A percentile compares a stretch with the other conserved stretches of the same genome.
phyloP scores from a whole-genome alignment of 208 protist species.

The Wallacemonas sp. region DNA sequence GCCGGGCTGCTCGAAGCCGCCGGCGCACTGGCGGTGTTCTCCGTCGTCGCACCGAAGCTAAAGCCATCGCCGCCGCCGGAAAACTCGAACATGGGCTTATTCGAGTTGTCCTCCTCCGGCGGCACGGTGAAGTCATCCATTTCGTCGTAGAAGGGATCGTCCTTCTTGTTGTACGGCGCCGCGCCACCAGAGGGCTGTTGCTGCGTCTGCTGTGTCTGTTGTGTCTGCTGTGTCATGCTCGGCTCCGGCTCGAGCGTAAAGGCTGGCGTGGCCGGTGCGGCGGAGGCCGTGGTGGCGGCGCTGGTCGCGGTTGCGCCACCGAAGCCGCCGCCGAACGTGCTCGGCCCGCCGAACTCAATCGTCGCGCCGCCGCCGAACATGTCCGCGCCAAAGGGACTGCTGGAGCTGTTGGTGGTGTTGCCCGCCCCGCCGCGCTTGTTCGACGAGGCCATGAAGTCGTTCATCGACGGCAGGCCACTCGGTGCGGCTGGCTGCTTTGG shows the following conservation, averaged over 20 bases:
- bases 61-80: constrained; percentile 20
- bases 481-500: neutral
- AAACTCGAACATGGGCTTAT: constrained; percentile 34
- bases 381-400: too few relatives aligned
- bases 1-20: neutral
- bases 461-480: neutral
- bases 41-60: constrained; percentile 23
- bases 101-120: constrained; percentile 9
- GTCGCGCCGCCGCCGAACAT: constrained; percentile 9
- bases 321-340: constrained; percentile 11
- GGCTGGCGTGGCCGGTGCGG: neutral
- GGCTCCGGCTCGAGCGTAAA: constrained; percentile 2
- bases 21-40: constrained; percentile 4
- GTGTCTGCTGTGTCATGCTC: neutral
- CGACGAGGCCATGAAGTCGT: constrained; percentile 21
- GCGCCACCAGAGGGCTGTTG: neutral
- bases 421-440: constrained; percentile 11
- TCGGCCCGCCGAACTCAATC: constrained; percentile 13
- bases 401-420: neutral
- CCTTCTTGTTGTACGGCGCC: constrained; percentile 29
- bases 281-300: neutral
- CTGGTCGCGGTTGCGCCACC: neutral
- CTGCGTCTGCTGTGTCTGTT: constrained; percentile 8
- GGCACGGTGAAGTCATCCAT: constrained; percentile 70
- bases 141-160: constrained; percentile 75